These are phyloP conservation scores for Verticillium zaregamsianum DNA, from an alignment of 2,329 filamentous ascomycete genomes.

Conservation along the genomic window DNA sequence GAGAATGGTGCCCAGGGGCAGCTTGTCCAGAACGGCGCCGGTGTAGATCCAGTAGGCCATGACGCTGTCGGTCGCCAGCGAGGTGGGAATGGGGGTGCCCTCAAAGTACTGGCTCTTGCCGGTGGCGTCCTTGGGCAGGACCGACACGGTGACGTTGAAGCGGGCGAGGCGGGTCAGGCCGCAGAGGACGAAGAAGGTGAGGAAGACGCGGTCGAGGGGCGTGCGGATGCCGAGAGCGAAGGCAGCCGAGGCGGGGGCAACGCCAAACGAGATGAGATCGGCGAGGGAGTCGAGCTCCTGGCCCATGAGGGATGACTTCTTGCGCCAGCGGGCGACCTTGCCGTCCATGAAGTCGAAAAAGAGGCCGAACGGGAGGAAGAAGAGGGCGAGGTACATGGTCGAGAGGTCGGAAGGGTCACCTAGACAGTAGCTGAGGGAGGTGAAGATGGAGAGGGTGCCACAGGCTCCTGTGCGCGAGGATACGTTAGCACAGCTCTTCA, in stretches of 20 bases:
- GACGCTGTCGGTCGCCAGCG: conserved; percentile 70
- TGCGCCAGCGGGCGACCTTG: conserved; percentile 91
- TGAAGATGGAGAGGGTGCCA: conserved; percentile 93
- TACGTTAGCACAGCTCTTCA: not conserved
- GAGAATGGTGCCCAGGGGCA: conserved; percentile 72
- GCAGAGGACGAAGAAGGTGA: conserved; percentile 90
- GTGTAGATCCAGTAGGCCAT: conserved; percentile 89
- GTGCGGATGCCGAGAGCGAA: conserved; percentile 89
- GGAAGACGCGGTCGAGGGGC: conserved; percentile 69
- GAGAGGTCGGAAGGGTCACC: conserved; percentile 60
- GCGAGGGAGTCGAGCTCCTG: conserved; percentile 95
- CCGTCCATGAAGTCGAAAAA: conserved; percentile 99
- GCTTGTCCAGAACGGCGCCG: conserved; percentile 70
- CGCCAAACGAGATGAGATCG: conserved; percentile 93
- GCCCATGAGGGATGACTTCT: conserved; percentile 96
- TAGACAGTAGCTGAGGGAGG: conserved; percentile 88
- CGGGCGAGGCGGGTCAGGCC: conserved; percentile 89
- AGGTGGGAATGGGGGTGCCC: conserved; percentile 92
- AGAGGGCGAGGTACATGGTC: conserved; percentile 78
- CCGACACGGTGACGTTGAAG: conserved; percentile 93
- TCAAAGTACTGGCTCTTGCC: conserved; percentile 97
- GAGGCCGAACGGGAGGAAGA: conserved; percentile 84
- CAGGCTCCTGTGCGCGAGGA: conserved; percentile 37
- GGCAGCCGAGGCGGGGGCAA: conserved; percentile 80
- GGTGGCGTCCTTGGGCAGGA: conserved; percentile 83